Evolutionary conservation across 2,329 filamentous ascomycete species (phyloP), one percentile per base, ranked within the genome.

Genomic region (Cladosporium sp.): DNA sequence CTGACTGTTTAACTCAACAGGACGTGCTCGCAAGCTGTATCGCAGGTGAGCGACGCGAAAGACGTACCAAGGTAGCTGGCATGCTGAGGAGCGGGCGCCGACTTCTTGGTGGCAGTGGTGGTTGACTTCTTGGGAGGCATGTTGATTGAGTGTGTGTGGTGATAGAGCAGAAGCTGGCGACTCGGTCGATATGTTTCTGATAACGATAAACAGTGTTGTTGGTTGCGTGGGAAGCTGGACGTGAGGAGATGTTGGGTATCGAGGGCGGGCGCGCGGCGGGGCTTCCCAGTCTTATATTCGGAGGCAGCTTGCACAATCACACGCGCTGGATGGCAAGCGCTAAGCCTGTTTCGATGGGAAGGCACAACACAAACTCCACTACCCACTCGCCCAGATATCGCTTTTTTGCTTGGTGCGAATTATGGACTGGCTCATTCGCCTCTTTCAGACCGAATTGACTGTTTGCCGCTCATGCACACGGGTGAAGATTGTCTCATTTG

Each of bases 51-150:
- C 65, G 72, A 75, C 74, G 69, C 74, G 72, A 65, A 58, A 71
- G 68, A 77, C 80, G 71, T 75, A 87, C 86, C 85, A 77, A 83
- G 83, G 77, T 88, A 89, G 67, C 83, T 81, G 66, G 80, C 80
- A 77, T 88, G 85, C 62, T 78, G 74, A 63, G 80, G 71, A 68
- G 78, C 71, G 67, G 76, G 72, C 65, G 77, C 73, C 64, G 79
- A 75, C 78, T 85, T 84, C 79, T 86, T 86, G 68, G 78, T 66
- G 59, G 81, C 70, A 65, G 81, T 77, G 67, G 80, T 53, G 20
- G 61, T 66, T 59, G 72, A 74, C 76, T 86, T 85, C 80, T 87
- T 88, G 67, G 84, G 82, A 80, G 84, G 78, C 85, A 88, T 57
- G 15, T 24, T 56, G 45, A 13, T 60, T 68, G 62, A 61, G 68